These are phyloP conservation scores for Alternaria arbusti DNA, from an alignment of 2,329 filamentous ascomycete genomes.

Conservation along the genomic window DNA sequence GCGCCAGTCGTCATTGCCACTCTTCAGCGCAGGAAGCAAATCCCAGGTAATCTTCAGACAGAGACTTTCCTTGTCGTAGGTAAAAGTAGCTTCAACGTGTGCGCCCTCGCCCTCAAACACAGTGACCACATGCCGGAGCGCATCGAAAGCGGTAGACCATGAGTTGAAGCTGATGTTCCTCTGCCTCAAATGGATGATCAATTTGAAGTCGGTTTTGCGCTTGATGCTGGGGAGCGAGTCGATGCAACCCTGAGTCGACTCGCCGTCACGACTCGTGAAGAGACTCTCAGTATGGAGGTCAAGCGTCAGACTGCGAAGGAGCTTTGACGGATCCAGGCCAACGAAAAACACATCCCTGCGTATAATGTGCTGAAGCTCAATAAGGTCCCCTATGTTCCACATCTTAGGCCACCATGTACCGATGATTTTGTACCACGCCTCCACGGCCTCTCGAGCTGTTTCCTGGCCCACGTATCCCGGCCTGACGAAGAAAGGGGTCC, in stretches of 20 bases:
- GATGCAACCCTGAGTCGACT: not conserved
- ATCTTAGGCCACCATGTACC: not conserved
- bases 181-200: not conserved
- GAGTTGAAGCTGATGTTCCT: not conserved
- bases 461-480: not conserved
- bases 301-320: not conserved
- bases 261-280: too few relatives aligned
- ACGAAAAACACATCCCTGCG: not conserved
- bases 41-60: not conserved
- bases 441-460: not conserved
- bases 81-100: not conserved
- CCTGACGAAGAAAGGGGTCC: not conserved
- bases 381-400: not conserved
- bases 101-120: not conserved
- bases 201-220: not conserved
- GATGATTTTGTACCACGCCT: not conserved
- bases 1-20: not conserved
- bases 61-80: not conserved
- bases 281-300: not conserved
- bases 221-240: not conserved
- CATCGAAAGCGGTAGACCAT: not conserved
- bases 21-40: not conserved
- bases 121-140: not conserved
- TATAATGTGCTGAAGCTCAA: not conserved
- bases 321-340: not conserved